Percentiles rank a stretch among this genome's conserved stretches.
Evolutionary conservation across 2,329 filamentous ascomycete genomes (phyloP).

Genomic region (Botrytis tulipae): DNA sequence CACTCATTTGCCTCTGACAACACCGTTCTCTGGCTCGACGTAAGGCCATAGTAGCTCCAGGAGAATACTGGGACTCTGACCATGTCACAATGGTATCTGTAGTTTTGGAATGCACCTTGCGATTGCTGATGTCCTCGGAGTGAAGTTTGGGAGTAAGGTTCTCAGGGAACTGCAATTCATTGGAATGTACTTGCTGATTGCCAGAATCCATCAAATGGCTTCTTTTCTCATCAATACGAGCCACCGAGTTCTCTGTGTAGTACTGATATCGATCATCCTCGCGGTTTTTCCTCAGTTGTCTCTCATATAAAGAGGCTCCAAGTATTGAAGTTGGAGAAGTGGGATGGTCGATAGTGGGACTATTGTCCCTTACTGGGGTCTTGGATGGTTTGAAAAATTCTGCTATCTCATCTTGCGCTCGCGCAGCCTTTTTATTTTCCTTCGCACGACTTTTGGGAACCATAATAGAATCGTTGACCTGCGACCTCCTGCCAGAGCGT

Average conservation of each 20-base stretch:
- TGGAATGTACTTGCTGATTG: neutral
- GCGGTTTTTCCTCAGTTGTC: neutral
- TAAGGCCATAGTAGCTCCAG: constrained; percentile 12
- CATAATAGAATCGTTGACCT: constrained; percentile 34
- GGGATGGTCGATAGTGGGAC: constrained; percentile 14
- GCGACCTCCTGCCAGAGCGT: constrained; percentile 22
- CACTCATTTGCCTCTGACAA: constrained; percentile 21
- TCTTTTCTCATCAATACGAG: neutral
- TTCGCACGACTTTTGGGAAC: constrained; percentile 31
- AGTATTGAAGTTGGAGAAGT: constrained; percentile 1
- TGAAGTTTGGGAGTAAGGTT: neutral
- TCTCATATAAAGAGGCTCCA: constrained; percentile 11
- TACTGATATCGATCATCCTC: neutral
- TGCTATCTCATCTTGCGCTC: constrained; percentile 34
- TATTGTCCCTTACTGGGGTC: constrained; percentile 23
- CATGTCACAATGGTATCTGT: constrained; percentile 31
- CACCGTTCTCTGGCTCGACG: neutral
- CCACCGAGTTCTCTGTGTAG: neutral
- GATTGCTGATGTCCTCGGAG: neutral
- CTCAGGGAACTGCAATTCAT: neutral
- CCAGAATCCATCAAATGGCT: neutral
- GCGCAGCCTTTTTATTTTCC: constrained; percentile 27
- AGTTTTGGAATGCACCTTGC: constrained; percentile 21
- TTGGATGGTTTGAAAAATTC: constrained; percentile 33
- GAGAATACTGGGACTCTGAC: constrained; percentile 33